Base-by-base conservation (phyloP, 345 rosid genomes). In the Carallia pectinifolia region DNA sequence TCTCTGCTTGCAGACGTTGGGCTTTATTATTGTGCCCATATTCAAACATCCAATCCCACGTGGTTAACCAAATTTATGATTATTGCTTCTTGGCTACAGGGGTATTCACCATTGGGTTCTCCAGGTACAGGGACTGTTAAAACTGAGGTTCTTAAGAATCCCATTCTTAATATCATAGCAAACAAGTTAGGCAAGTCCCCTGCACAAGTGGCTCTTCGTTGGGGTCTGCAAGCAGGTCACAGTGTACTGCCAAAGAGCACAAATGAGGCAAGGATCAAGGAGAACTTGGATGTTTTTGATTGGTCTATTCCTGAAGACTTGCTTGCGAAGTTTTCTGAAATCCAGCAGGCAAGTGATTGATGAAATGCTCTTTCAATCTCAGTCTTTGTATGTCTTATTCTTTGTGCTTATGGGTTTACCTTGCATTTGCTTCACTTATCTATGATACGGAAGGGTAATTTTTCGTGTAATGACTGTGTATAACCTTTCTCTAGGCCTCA, bases 181-280 rank as follows among this genome's bases (percentile, higher is more conserved):
- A 81, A 82, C 81, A 81, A 84, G 72, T 70, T 90, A 13, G 85
- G 89, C 40, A 92, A 86, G 81, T 80, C 86, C 52, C 86, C 91
- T 58, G 96, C 96, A 2, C 91, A 92, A 73, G 92, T 88, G 58
- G 90, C 89, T 23, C 72, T 88, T 8, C 88, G 88, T 13, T 92
- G 98, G 94, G 98, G 98, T 4, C 77, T 92, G 30, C 91, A 90
- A 73, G 82, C 77, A 87, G 96, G 92, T 50, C 87, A 88, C 19
- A 84, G 94, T 60, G 92, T 90, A 23, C 90, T 88, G 50, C 98
- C 96, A 0, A 90, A 87, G 73, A 90, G 98, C 72, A 88, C 87
- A 4, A 29, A 84, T 31, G 91, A 84, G 65, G 77, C 58, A 18
- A 79, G 94, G 83, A 84, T 92, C 81, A 87, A 83, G 80, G 83